phyloP scores from a whole-genome alignment of 2,329 filamentous ascomycete genomes.

The Chaetomiaceae sp. region DNA sequence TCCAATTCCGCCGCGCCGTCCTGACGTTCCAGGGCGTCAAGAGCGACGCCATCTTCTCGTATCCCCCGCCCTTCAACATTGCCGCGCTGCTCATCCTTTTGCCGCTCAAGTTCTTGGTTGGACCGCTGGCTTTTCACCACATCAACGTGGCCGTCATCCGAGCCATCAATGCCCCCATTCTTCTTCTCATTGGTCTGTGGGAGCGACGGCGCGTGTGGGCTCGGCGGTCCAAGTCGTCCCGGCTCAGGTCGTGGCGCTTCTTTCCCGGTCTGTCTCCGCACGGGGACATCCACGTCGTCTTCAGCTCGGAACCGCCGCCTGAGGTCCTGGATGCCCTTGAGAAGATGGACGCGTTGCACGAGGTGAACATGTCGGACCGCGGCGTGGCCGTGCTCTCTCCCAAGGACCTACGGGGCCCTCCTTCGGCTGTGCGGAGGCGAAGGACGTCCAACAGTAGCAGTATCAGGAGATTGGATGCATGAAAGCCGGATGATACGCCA shows the following conservation, averaged over 20 bases:
- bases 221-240: conserved; percentile 12
- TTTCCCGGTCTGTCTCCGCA: conserved; percentile 27
- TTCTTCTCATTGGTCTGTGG: conserved; percentile 56
- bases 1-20: conserved; percentile 66
- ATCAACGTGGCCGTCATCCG: conserved; percentile 64
- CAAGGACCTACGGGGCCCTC: conserved; percentile 4
- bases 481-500: not conserved
- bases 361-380: conserved; percentile 5
- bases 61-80: conserved; percentile 66
- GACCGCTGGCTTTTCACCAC: conserved; percentile 63
- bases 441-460: conserved; percentile 17
- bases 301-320: conserved; percentile 22
- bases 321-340: conserved; percentile 25
- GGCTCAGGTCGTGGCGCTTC: conserved; percentile 19
- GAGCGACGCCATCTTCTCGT: conserved; percentile 64
- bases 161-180: conserved; percentile 57
- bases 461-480: conserved; percentile 12
- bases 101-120: conserved; percentile 59
- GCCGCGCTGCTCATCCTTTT: conserved; percentile 58
- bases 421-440: conserved; percentile 11
- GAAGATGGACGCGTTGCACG: conserved; percentile 22
- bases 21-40: conserved; percentile 72
- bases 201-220: conserved; percentile 57
- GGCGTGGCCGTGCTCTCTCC: conserved; percentile 1
- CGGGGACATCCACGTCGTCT: conserved; percentile 26